Percentiles rank a stretch among this genome's conserved stretches.
Conservation (phyloP, 2,329 filamentous ascomycete species). For the Beauveria caledonica region DNA sequence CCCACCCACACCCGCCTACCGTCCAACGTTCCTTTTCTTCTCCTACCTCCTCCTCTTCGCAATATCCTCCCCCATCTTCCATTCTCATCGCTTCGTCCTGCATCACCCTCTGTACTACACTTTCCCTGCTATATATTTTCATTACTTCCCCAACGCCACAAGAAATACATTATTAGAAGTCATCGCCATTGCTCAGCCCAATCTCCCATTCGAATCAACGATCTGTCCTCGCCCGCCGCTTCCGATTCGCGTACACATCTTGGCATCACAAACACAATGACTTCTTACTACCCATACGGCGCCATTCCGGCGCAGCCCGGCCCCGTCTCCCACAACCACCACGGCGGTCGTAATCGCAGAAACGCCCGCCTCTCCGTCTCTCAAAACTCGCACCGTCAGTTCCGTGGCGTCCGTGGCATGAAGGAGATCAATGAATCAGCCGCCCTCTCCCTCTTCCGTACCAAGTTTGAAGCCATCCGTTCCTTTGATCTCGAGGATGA, state of each 20-base stretch:
- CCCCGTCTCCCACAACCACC: constrained; percentile 56
- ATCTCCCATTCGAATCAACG: background rate
- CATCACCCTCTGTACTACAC: constrained; percentile 1
- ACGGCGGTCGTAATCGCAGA: constrained; percentile 77
- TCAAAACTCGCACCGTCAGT: constrained; percentile 80
- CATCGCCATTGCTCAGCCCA: background rate
- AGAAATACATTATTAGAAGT: background rate
- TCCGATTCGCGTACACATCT: constrained; percentile 6
- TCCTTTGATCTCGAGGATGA: constrained; percentile 96
- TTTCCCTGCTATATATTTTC: constrained; percentile 5
- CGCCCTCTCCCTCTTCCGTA: constrained; percentile 68
- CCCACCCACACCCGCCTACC: constrained; percentile 2
- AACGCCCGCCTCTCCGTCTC: constrained; percentile 71
- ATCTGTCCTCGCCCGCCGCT: background rate
- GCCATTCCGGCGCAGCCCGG: constrained; percentile 50
- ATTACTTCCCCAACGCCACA: background rate
- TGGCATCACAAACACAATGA: constrained; percentile 38
- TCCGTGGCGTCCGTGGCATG: constrained; percentile 74
- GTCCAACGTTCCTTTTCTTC: constrained; percentile 11
- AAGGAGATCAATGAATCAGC: constrained; percentile 79
- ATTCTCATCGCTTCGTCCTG: constrained; percentile 1
- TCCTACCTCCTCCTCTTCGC: constrained; percentile 2
- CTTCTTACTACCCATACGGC: constrained; percentile 56
- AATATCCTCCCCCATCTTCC: background rate
- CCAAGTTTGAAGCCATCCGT: constrained; percentile 80